phyloP scores from a whole-genome alignment of 768 basidiomycete species.

The Mycena belliarum region DNA sequence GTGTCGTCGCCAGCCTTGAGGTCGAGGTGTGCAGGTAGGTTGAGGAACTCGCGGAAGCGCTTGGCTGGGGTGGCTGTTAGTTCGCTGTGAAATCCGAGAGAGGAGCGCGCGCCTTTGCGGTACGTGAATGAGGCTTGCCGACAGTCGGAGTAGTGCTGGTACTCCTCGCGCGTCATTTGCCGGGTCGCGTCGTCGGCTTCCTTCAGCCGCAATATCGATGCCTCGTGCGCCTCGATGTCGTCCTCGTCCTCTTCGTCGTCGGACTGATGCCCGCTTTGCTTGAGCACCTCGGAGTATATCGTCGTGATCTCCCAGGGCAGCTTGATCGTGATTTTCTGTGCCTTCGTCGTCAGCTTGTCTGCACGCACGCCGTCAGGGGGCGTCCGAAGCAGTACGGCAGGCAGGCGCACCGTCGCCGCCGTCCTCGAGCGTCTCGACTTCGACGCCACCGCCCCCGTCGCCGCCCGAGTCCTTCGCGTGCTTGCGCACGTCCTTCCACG shows the following conservation, averaged over 20 bases:
- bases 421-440: constrained; percentile 83
- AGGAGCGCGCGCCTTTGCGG: constrained; percentile 73
- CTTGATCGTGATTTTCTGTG: constrained; percentile 92
- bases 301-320: constrained; percentile 95
- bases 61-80: constrained; percentile 57
- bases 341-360: constrained; percentile 83
- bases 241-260: constrained; percentile 97
- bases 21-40: constrained; percentile 83
- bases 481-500: constrained; percentile 97
- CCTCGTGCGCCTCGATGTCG: constrained; percentile 93
- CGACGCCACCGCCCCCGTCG: constrained; percentile 76
- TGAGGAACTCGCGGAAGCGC: constrained; percentile 93
- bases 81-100: not conserved
- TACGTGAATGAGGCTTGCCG: constrained; percentile 97
- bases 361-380: not conserved
- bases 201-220: constrained; percentile 87
- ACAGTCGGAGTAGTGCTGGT: constrained; percentile 96
- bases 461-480: constrained; percentile 90
- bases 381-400: not conserved
- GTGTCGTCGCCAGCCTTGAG: constrained; percentile 92
- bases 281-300: constrained; percentile 85
- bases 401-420: constrained; percentile 70
- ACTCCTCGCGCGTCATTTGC: constrained; percentile 96
- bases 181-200: constrained; percentile 95
- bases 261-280: constrained; percentile 74